These are phyloP conservation scores for Colletotrichum brevisporum DNA, from an alignment of 2,329 filamentous ascomycete genomes.

Conservation along the genomic window DNA sequence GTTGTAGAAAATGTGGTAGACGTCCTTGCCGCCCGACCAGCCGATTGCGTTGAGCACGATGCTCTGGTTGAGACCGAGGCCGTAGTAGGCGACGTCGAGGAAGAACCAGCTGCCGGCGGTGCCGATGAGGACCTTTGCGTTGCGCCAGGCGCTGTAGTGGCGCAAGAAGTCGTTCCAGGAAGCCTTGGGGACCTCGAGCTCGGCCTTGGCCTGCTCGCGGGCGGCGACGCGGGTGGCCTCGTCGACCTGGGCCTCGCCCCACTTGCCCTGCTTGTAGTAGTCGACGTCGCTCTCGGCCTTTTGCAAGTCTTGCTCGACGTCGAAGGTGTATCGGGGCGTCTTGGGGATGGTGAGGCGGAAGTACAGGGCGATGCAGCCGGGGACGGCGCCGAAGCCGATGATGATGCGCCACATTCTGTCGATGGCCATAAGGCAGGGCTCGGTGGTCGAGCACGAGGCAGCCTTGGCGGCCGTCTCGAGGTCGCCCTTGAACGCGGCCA, in stretches of 20 bases:
- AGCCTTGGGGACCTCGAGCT: constrained; percentile 77
- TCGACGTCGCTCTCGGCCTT: constrained; percentile 81
- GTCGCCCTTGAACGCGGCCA: constrained; percentile 77
- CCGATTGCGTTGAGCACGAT: constrained; percentile 80
- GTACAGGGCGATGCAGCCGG: constrained; percentile 76
- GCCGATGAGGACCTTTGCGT: constrained; percentile 80
- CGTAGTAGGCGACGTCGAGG: constrained; percentile 74
- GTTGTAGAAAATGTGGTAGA: constrained; percentile 80
- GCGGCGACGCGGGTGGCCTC: constrained; percentile 74
- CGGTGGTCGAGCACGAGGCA: constrained; percentile 68
- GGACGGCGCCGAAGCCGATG: constrained; percentile 70
- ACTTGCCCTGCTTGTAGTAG: constrained; percentile 79
- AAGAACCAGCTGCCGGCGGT: constrained; percentile 90
- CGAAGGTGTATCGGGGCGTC: constrained; percentile 90
- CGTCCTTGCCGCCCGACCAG: constrained; percentile 69
- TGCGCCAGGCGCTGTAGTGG: constrained; percentile 80
- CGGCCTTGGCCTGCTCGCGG: constrained; percentile 65
- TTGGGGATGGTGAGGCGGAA: constrained; percentile 85
- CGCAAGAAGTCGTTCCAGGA: constrained; percentile 78
- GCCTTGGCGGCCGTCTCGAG: constrained; percentile 66
- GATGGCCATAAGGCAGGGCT: constrained; percentile 62
- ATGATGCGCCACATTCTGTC: constrained; percentile 78
- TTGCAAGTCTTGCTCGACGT: constrained; percentile 81
- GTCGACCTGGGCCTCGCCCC: constrained; percentile 72
- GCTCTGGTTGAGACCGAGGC: constrained; percentile 82